Evolutionary conservation across 1,139 yeast genomes (phyloP), one percentile per base, ranked within the genome.

Genomic region (Geotrichum macrosporum): DNA sequence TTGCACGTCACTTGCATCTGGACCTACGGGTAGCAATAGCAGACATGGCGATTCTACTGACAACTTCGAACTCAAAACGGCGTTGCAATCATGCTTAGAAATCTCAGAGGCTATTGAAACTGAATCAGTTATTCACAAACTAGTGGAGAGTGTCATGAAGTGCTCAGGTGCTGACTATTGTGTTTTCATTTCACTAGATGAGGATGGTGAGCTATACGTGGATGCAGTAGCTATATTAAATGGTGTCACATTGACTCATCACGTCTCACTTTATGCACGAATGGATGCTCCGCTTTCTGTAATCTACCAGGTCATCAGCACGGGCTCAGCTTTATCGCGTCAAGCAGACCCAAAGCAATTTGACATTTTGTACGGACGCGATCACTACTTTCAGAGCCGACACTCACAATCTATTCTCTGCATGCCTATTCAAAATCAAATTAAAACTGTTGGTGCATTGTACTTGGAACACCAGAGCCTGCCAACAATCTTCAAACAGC

Each of bases 141-240:
- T 77, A 26, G 61, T 76, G 1, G 67, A 69, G 46, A 71, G 74
- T 50, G 66, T 75, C 1, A 65, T 75, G 33, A 54, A 60, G 42
- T 69, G 74, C 36, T 59, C 74, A 2, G 73, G 67, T 3, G 77
- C 74, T 1, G 77, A 73, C 39, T 67, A 72, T 56, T 76, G 78
- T 3, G 74, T 69, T 1, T 69, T 75, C 29, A 67, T 74, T 3
- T 59, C 73, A 15, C 55, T 64, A 27, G 69, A 68, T 9, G 66
- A 61, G 15, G 61, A 57, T 32, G 60, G 58, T 5, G 77, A 71
- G 2, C 58, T 62, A 1, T 60, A 64, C 41, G 66, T 76, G 34
- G 72, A 66, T 36, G 77, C 78, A 1, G 67, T 75, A 29, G 77
- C 75, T 2, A 48, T 75, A 1, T 56, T 67, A 3, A 67, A 64